Evolutionary conservation across 305 asterid species (phyloP).

Genomic region (Fraxinus ornus): DNA sequence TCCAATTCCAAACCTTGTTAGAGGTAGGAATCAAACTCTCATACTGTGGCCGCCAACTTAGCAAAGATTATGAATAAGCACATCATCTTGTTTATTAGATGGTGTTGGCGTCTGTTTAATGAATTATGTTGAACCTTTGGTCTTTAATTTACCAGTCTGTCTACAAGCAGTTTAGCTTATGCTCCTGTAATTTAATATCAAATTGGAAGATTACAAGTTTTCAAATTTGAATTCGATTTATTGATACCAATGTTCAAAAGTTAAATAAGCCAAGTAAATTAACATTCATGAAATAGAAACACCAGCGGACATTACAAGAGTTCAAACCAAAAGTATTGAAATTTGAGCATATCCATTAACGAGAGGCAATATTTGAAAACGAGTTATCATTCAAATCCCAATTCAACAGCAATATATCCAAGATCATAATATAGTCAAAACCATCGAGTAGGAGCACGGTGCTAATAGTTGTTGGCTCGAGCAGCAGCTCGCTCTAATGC

Average conservation of each 20-base stretch:
- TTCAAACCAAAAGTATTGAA: background rate
- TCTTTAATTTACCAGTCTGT: background rate
- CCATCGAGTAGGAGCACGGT: background rate
- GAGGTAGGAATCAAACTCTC: too few relatives aligned
- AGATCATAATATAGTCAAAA: background rate
- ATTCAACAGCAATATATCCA: background rate
- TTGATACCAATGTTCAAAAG: background rate
- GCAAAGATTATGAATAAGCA: background rate
- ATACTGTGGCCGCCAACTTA: too few relatives aligned
- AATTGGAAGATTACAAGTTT: background rate
- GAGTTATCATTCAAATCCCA: background rate
- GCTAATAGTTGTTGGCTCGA: slow-evolving; percentile 36
- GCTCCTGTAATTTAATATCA: background rate
- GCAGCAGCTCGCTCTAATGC: slow-evolving; percentile 86
- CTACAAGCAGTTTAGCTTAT: background rate
- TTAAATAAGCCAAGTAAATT: too few relatives aligned
- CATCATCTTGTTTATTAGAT: background rate
- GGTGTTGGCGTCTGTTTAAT: background rate
- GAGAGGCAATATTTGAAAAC: background rate
- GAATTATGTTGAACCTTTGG: background rate
- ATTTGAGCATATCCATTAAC: background rate
- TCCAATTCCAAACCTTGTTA: too few relatives aligned
- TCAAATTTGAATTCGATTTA: background rate
- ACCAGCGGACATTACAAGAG: background rate
- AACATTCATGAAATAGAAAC: background rate